A percentile compares a stretch with the other conserved stretches of the same genome.
Evolutionary conservation across 2,329 filamentous ascomycete species (phyloP).

Genomic region (Ceratocystiopsis minuta): DNA sequence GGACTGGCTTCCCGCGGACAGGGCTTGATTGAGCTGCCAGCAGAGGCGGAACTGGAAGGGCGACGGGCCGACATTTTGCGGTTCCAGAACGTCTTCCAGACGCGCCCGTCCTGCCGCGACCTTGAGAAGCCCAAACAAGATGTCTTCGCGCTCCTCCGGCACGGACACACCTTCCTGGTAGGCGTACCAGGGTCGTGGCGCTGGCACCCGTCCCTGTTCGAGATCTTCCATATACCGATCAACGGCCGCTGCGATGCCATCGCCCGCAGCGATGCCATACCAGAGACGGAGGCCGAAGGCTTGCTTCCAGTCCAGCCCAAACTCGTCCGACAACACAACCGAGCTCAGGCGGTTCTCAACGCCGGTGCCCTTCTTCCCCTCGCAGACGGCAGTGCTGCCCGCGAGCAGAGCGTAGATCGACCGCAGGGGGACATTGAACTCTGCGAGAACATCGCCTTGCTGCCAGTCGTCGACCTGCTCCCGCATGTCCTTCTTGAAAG

Average conservation of each 20-base stretch:
- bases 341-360: conserved; percentile 64
- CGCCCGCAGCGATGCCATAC: conserved; percentile 57
- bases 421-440: conserved; percentile 69
- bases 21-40: conserved; percentile 67
- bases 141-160: conserved; percentile 44
- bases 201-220: conserved; percentile 48
- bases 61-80: conserved; percentile 59
- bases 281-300: conserved; percentile 81
- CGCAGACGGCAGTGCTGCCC: conserved; percentile 70
- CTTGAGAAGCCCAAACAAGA: conserved; percentile 75
- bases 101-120: conserved; percentile 48
- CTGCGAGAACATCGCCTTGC: conserved; percentile 63
- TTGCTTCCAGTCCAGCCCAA: conserved; percentile 81
- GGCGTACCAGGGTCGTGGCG: conserved; percentile 54
- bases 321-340: conserved; percentile 69
- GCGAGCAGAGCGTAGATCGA: conserved; percentile 78
- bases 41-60: conserved; percentile 57
- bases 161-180: conserved; percentile 30
- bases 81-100: conserved; percentile 54
- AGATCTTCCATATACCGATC: conserved; percentile 57
- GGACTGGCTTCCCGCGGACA: conserved; percentile 22
- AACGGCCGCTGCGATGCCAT: conserved; percentile 57
- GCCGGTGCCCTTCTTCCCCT: conserved; percentile 55
- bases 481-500: conserved; percentile 54
- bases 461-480: conserved; percentile 75